A percentile compares a stretch with the other conserved stretches of the same genome.
phyloP scores from a whole-genome alignment of 164 flowering plant genomes.

The Vitis amurensis region DNA sequence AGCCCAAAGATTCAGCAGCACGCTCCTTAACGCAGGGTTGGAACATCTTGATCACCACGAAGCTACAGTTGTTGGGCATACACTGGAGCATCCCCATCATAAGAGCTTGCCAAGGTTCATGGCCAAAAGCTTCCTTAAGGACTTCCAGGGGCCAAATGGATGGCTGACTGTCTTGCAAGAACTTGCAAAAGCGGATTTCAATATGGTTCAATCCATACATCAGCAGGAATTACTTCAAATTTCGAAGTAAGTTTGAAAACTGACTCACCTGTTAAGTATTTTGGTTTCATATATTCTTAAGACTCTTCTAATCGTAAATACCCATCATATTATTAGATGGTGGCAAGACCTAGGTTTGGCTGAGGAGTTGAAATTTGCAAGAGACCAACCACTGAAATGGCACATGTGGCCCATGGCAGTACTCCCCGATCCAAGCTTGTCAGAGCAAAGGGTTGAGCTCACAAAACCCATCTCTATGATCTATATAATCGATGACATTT shows the following conservation, averaged over 20 bases:
- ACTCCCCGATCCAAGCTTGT: conserved; percentile 36
- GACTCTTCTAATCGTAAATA: no score
- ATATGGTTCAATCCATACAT: conserved; percentile 31
- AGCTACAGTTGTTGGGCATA: conserved; percentile 20
- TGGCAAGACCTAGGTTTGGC: conserved; percentile 52
- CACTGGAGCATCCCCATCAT: conserved; percentile 43
- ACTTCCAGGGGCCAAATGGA: background rate
- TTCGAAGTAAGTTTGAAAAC: conserved; percentile 30
- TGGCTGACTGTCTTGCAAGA: conserved; percentile 22
- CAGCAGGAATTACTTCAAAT: conserved; percentile 38
- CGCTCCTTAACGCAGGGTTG: conserved; percentile 21
- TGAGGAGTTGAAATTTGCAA: conserved; percentile 40
- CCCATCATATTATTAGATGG: conserved; percentile 38
- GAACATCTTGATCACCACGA: conserved; percentile 4
- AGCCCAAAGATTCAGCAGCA: conserved; percentile 31
- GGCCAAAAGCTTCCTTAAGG: conserved; percentile 16
- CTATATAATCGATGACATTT: conserved; percentile 65
- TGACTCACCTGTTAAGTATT: no score
- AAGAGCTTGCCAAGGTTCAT: conserved; percentile 42
- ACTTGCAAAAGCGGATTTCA: conserved; percentile 40
- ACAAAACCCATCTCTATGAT: conserved; percentile 51
- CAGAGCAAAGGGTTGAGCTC: conserved; percentile 42
- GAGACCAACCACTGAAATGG: conserved; percentile 64
- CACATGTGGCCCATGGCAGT: conserved; percentile 39
- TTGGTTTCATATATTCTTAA: no score